Conservation (phyloP, 2,329 filamentous ascomycete genomes). For the Aureobasidium uvarum region DNA sequence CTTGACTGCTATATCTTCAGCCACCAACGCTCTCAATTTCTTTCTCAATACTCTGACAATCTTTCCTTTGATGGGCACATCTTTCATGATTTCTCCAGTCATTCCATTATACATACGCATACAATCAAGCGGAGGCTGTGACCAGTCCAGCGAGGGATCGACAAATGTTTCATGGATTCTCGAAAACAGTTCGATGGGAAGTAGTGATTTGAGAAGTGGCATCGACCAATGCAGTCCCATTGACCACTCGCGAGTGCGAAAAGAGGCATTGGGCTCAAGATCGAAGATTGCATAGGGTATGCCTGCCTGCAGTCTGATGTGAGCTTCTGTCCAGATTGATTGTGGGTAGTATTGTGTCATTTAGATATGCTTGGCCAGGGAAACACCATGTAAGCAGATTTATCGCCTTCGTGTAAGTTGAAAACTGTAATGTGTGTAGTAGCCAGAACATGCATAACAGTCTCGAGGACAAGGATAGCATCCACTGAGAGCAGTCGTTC, state of each 20-base stretch:
- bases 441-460: background rate
- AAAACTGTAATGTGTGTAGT: background rate
- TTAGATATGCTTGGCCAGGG: no score
- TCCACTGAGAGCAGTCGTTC: background rate
- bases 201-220: slow-evolving; percentile 26
- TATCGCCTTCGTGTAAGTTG: background rate
- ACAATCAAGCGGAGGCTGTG: slow-evolving; percentile 25
- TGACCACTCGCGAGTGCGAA: slow-evolving; percentile 30
- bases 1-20: slow-evolving; percentile 25
- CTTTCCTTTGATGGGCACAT: slow-evolving; percentile 26
- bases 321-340: background rate
- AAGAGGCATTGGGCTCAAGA: background rate
- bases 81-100: slow-evolving; percentile 28
- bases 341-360: background rate
- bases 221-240: slow-evolving; percentile 30
- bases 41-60: slow-evolving; percentile 28
- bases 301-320: background rate
- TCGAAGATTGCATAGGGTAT: slow-evolving; percentile 30
- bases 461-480: background rate
- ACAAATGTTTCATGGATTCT: slow-evolving; percentile 30
- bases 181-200: slow-evolving; percentile 28
- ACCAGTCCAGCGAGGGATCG: slow-evolving; percentile 29
- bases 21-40: slow-evolving; percentile 24
- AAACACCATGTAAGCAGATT: background rate
- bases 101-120: slow-evolving; percentile 29